A percentile compares a stretch with the other conserved stretches of the same genome.
phyloP scores from a whole-genome alignment of 352 stramenopile species.

The Elongisporangium undulatum region DNA sequence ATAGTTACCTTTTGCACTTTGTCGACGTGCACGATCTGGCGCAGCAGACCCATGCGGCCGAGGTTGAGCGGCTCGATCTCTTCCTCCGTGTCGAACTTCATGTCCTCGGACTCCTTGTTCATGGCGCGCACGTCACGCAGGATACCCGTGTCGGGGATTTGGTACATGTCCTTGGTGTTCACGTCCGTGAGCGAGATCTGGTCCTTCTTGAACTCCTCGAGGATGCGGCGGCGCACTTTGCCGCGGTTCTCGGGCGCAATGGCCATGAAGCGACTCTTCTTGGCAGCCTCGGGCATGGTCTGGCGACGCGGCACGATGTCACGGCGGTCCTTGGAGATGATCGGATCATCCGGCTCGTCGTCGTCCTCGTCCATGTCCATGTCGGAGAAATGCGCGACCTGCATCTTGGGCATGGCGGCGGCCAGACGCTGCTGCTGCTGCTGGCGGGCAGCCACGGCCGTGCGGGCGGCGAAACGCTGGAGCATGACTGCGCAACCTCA shows the following conservation, averaged over 20 bases:
- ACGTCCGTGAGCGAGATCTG: conserved; percentile 55
- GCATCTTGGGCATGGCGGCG: conserved; percentile 19
- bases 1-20: conserved; percentile 67
- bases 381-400: conserved; percentile 33
- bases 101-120: conserved; percentile 66
- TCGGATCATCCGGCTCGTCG: conserved; percentile 63
- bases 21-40: conserved; percentile 81
- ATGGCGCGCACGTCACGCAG: conserved; percentile 63
- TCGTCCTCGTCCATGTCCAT: conserved; percentile 64
- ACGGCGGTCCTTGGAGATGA: conserved; percentile 62
- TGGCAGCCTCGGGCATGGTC: conserved; percentile 66
- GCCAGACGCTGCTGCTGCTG: conserved; percentile 12
- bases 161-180: conserved; percentile 35
- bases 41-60: conserved; percentile 57
- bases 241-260: conserved; percentile 70
- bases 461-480: conserved; percentile 54
- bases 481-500: conserved; percentile 40
- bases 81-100: conserved; percentile 60
- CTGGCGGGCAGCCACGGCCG: conserved; percentile 20
- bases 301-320: conserved; percentile 59
- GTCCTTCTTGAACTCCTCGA: conserved; percentile 80
- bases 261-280: conserved; percentile 73
- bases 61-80: conserved; percentile 65
- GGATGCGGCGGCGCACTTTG: conserved; percentile 67
- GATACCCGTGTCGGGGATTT: conserved; percentile 54